Evolutionary conservation across 2,329 filamentous ascomycete species (phyloP).

Genomic region (Alternaria infectoria): DNA sequence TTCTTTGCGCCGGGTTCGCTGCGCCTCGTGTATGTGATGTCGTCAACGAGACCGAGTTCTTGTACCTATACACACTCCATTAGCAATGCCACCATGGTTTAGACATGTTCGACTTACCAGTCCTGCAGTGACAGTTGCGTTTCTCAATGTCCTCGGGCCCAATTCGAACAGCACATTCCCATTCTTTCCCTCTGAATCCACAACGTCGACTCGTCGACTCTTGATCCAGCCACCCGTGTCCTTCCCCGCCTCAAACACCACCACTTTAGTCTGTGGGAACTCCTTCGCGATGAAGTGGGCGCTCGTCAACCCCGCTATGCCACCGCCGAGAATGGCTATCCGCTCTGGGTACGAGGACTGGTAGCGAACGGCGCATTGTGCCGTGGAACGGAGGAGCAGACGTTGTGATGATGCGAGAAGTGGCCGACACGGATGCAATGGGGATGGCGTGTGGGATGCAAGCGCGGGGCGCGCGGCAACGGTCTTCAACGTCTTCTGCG

Average conservation of each 20-base stretch:
- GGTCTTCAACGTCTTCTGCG: conserved; percentile 40
- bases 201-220: conserved; percentile 67
- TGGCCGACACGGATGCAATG: conserved; percentile 5
- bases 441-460: conserved; percentile 22
- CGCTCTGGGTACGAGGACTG: conserved; percentile 40
- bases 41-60: conserved; percentile 62
- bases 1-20: conserved; percentile 62
- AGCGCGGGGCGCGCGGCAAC: conserved; percentile 25
- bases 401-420: conserved; percentile 24
- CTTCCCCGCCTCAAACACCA: conserved; percentile 75
- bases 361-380: conserved; percentile 21
- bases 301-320: conserved; percentile 59
- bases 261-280: conserved; percentile 73
- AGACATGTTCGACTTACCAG: conserved; percentile 61
- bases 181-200: conserved; percentile 54
- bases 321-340: conserved; percentile 60
- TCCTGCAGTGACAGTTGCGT: conserved; percentile 71
- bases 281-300: conserved; percentile 74
- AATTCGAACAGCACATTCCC: conserved; percentile 75
- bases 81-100: conserved; percentile 5
- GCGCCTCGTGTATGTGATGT: conserved; percentile 62
- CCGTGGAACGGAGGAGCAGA: conserved; percentile 3
- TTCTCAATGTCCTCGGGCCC: conserved; percentile 79
- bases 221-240: conserved; percentile 84
- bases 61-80: conserved; percentile 56